Conservation (phyloP, 805 yeast species). For the Pichia eremophila region DNA sequence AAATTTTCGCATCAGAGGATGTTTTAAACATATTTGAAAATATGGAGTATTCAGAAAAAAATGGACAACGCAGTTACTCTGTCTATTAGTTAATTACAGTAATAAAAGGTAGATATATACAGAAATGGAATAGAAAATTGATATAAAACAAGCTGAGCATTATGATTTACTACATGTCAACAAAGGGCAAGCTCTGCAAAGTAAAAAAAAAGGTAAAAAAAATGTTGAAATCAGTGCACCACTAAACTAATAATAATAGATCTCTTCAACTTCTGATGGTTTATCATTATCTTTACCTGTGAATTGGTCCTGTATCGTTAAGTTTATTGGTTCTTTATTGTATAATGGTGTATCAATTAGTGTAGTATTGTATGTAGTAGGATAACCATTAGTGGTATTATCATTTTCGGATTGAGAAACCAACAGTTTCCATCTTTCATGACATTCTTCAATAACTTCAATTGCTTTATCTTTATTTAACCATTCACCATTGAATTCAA, state of each 20-base stretch:
- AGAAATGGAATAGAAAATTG: too few relatives aligned
- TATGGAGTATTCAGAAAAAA: too few relatives aligned
- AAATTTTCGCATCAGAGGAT: too few relatives aligned
- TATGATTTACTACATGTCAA: too few relatives aligned
- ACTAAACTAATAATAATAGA: neutral
- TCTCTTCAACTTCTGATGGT: neutral
- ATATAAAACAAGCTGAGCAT: too few relatives aligned
- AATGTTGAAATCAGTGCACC: neutral
- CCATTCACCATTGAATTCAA: constrained; percentile 59
- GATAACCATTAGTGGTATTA: constrained; percentile 19
- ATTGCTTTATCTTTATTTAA: constrained; percentile 42
- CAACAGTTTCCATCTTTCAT: constrained; percentile 57
- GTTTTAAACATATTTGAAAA: too few relatives aligned
- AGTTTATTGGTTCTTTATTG: too few relatives aligned
- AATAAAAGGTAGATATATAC: too few relatives aligned
- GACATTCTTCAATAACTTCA: constrained; percentile 52
- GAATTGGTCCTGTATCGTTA: too few relatives aligned
- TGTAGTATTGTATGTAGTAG: constrained; percentile 33
- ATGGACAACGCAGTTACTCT: too few relatives aligned
- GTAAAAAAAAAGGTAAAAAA: neutral
- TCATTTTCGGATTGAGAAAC: constrained; percentile 27
- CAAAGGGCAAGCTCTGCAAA: neutral
- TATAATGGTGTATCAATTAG: constrained; percentile 20
- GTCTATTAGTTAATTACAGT: too few relatives aligned
- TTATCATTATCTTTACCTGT: neutral